Evolutionary conservation across 2,329 filamentous ascomycete species (phyloP).

Genomic region (Verruconis gallopava): DNA sequence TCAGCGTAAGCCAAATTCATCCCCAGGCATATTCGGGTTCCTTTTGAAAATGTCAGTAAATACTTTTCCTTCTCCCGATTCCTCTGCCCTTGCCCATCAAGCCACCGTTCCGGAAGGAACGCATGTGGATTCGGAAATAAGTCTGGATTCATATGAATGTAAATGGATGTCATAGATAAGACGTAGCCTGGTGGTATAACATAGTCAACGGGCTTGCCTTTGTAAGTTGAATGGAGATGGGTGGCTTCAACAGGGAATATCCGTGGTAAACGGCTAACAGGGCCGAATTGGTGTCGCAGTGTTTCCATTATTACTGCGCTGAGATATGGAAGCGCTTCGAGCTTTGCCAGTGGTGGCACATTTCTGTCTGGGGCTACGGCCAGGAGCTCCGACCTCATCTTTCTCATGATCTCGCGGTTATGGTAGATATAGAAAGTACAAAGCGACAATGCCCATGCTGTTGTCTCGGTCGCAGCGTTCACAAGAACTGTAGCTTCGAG

Average conservation of each 20-base stretch:
- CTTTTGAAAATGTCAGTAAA: slow-evolving; percentile 21
- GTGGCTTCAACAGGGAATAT: slow-evolving; percentile 14
- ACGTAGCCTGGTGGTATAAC: slow-evolving; percentile 11
- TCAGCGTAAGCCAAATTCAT: slow-evolving; percentile 15
- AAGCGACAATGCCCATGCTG: slow-evolving; percentile 21
- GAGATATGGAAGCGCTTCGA: slow-evolving; percentile 21
- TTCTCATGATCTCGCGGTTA: slow-evolving; percentile 12
- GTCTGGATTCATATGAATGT: background rate
- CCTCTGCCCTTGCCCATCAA: no score
- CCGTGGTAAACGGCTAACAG: slow-evolving; percentile 16
- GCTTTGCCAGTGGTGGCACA: slow-evolving; percentile 12
- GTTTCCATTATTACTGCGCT: slow-evolving; percentile 21
- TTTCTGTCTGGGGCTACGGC: background rate
- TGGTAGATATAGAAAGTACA: slow-evolving; percentile 20
- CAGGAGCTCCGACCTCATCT: slow-evolving; percentile 19
- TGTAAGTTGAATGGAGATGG: no score
- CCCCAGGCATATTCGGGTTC: slow-evolving; percentile 20
- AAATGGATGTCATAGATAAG: slow-evolving; percentile 10
- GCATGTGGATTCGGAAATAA: slow-evolving; percentile 5
- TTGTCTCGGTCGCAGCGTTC: slow-evolving; percentile 27
- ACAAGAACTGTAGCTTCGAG: slow-evolving; percentile 26
- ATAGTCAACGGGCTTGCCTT: slow-evolving; percentile 8
- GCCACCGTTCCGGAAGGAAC: slow-evolving; percentile 6
- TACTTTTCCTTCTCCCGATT: slow-evolving; percentile 15
- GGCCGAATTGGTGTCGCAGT: slow-evolving; percentile 20